Evolutionary conservation across 441 rosid genomes (phyloP).

Genomic region (Arabidopsis hybrid): DNA sequence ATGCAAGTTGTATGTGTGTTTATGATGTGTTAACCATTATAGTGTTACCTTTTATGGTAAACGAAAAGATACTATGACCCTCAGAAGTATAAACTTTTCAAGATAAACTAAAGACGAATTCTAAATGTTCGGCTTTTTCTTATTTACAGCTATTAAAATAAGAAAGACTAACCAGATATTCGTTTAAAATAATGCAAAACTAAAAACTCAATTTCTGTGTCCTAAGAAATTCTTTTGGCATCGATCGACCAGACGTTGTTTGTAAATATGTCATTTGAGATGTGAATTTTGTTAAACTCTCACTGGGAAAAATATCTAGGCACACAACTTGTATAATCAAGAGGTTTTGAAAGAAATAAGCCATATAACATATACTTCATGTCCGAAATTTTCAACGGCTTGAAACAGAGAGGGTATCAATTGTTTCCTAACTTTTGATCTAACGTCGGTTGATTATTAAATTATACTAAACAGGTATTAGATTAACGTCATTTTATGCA

Average conservation of each 20-base stretch:
- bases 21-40: constrained; percentile 29
- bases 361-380: background rate
- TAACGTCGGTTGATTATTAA: background rate
- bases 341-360: background rate
- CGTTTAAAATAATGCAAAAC: background rate
- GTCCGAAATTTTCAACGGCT: background rate
- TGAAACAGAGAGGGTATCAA: background rate
- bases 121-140: constrained; percentile 6
- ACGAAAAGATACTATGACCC: constrained; percentile 36
- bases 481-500: background rate
- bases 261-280: too few species aligned
- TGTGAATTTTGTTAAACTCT: background rate
- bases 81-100: constrained; percentile 26
- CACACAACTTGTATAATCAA: background rate
- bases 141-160: background rate
- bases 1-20: constrained; percentile 32
- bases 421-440: background rate
- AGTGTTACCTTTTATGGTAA: constrained; percentile 39
- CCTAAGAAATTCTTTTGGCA: background rate
- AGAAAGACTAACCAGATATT: constrained; percentile 4
- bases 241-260: background rate
- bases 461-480: background rate
- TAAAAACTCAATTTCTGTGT: background rate
- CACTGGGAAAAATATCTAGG: background rate
- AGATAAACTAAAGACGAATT: constrained; percentile 12